Base-by-base conservation (phyloP, 805 yeast species). In the Nakazawaea pomicola region DNA sequence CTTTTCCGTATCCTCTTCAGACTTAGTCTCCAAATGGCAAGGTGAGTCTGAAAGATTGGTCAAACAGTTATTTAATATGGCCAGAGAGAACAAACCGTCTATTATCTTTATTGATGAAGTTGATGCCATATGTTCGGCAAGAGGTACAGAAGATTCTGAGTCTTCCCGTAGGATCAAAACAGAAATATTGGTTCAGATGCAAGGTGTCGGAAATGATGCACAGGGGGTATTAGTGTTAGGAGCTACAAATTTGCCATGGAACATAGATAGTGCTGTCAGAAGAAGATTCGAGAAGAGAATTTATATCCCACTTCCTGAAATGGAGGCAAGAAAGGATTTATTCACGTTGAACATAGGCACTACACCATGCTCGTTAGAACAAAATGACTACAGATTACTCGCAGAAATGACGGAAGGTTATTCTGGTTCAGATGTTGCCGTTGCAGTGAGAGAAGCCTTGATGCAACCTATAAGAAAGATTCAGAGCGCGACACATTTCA, bases 201-300 rank as follows among this genome's bases (percentile, higher is more conserved):
- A 93, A 61, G 99, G 99, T 53, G 99, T 93, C 12, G 99, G 99
- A 12, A 90, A 88, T 58, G 98, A 93, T 58, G 68, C 96, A 1
- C 72, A 74, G 36, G 99, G 99, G 7, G 97, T 93, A 2, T 68
- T 93, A 27, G 98, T 93, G 0, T 69, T 93, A 39, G 99, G 99
- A 21, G 99, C 99, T 2, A 93, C 99, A 6, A 93, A 93, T 61
- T 93, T 93, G 46, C 99, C 99, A 15, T 93, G 99, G 99, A 97
- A 91, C 65, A 70, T 93, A 51, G 99, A 93, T 62, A 88, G 97
- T 34, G 99, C 99, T 6, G 87, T 93, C 36, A 77, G 99, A 62
- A 81, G 99, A 66, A 81, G 99, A 62, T 93, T 93, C 55, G 99
- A 93, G 61, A 79, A 84, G 51, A 80, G 99, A 65, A 93, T 93